These are phyloP conservation scores for Pseudogymnoascus sp. DNA, from an alignment of 2,329 filamentous ascomycete species.

Conservation along the genomic window DNA sequence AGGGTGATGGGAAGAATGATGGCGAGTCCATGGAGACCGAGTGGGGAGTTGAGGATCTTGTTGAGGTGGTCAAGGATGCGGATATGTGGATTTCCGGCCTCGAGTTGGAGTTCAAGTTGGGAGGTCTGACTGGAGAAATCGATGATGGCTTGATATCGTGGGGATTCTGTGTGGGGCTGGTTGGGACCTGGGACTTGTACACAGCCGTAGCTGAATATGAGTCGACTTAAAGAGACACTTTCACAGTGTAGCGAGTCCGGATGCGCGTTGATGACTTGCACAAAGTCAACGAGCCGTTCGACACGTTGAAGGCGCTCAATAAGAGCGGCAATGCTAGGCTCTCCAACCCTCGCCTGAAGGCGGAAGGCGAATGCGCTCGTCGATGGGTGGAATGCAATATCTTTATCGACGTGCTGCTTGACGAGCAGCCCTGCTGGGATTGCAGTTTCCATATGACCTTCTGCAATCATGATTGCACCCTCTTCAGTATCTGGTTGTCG, in stretches of 20 bases:
- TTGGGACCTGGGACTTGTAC: slow-evolving; percentile 18
- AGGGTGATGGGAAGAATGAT: slow-evolving; percentile 52
- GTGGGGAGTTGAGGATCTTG: slow-evolving; percentile 46
- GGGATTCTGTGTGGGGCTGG: slow-evolving; percentile 17
- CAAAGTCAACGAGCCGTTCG: slow-evolving; percentile 61
- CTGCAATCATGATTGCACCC: slow-evolving; percentile 25
- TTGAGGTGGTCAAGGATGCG: slow-evolving; percentile 53
- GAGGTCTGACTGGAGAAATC: slow-evolving; percentile 43
- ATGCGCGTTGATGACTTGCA: slow-evolving; percentile 55
- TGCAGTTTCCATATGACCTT: slow-evolving; percentile 26
- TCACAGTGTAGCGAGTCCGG: slow-evolving; percentile 49
- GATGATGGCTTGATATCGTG: slow-evolving; percentile 47
- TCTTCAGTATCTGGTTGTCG: slow-evolving; percentile 13
- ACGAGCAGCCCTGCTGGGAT: slow-evolving; percentile 22
- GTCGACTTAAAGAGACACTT: slow-evolving; percentile 51
- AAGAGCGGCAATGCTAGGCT: slow-evolving; percentile 23
- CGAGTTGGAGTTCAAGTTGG: slow-evolving; percentile 49
- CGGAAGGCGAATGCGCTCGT: slow-evolving; percentile 27
- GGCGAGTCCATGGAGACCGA: slow-evolving; percentile 44
- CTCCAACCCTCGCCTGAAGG: slow-evolving; percentile 25
- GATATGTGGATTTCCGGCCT: slow-evolving; percentile 59
- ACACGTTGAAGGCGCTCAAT: slow-evolving; percentile 43
- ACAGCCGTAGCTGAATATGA: slow-evolving; percentile 61
- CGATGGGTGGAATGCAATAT: slow-evolving; percentile 27
- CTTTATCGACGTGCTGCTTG: slow-evolving; percentile 25